Evolutionary conservation across 441 rosid genomes (phyloP), one percentile per base, ranked within the genome.

Genomic region (Populus tomentosa): DNA sequence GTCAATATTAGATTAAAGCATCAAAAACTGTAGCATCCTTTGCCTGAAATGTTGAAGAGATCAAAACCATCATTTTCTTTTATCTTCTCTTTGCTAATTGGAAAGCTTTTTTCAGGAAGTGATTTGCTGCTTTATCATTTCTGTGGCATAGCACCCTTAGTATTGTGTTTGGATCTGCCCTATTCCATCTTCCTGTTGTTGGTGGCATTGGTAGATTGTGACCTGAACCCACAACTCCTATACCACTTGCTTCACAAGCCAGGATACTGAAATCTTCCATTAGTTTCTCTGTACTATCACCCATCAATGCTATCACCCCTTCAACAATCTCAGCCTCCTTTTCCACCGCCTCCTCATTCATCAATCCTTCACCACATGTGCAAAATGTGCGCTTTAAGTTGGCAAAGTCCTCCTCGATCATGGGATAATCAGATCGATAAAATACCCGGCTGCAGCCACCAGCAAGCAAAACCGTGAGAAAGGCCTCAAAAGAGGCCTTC

Each of bases 121-220:
- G 86, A 70, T 90, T 91, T 8, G 95, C 94, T 0, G 78, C 82
- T 35, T 88, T 86, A 70, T 93, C 98, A 38, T 93, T 88, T 81
- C 98, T 88, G 75, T 92, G 85, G 86, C 97, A 92, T 77, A 95
- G 80, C n/a, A 95, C 91, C 75, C 97, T 88, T 40, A 93, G 77
- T 7, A 92, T 89, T 20, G 95, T 93, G 82, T 93, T 92, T 1
- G 95, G 95, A 83, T 93, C 97, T 5, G 94, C 83, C 69, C 90
- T 81, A 77, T 87, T 88, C 97, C 98, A 93, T 71, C 89, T 70
- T 66, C 95, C 92, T 0, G 95, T 92, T 18, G 95, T 91, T 16
- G 95, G 97, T 20, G 95, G 97, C 99, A 93, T 90, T 0, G 92
- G 93, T 21, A 92, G 85, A 82, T 90, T 95, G 21, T 88, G 90